Base-by-base conservation (phyloP, 1,284 basidiomycete species). In the Chiua sp. region DNA sequence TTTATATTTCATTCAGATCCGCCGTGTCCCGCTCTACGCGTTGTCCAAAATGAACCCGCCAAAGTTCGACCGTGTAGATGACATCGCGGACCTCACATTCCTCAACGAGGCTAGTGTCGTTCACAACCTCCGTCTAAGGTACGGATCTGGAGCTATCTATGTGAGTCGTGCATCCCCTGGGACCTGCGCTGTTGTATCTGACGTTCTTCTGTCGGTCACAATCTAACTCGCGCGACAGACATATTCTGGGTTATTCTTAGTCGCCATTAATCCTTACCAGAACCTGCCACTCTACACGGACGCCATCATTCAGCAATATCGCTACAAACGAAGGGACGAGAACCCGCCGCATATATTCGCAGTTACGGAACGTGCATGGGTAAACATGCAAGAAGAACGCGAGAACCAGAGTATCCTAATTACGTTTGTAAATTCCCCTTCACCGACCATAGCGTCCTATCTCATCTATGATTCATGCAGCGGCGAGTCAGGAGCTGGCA, bases 351-450 rank as follows among this genome's bases (percentile, higher is more conserved):
- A 99, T 72, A 94, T 99, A 59, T 99, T 96, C 72, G 97, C 97
- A 13, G 92, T 99, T 32, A 96, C 98, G 0, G 98, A 99, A 76
- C 87, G 94, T 49, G 98, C 98, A 33, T 99, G 98, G 97, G 88
- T 97, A 63, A 97, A 96, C 76, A 99, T 99, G 92, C 91, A 97
- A 32, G 94, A 97, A 64, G 95, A 98, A 75, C 85, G 95, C 55
- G 97, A 99, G 80, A 96, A 96, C 68, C 98, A 99, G 78, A 97
- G 94, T 71, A 95, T 99, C 63, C 86, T 99, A 55, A 98, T 99
- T 78, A 99, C 97, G 91, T 96, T 77, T 47, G 93, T 84, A 32
- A 47, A 49, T 47, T 53, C 52, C 23, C 15, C 8, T 11, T 13
- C 8, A 23, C 59, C 12, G 12, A 23, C 16, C 12, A 5, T 37